Evolutionary conservation across 2,329 filamentous ascomycete genomes (phyloP).

Genomic region (Capronia epimyces): DNA sequence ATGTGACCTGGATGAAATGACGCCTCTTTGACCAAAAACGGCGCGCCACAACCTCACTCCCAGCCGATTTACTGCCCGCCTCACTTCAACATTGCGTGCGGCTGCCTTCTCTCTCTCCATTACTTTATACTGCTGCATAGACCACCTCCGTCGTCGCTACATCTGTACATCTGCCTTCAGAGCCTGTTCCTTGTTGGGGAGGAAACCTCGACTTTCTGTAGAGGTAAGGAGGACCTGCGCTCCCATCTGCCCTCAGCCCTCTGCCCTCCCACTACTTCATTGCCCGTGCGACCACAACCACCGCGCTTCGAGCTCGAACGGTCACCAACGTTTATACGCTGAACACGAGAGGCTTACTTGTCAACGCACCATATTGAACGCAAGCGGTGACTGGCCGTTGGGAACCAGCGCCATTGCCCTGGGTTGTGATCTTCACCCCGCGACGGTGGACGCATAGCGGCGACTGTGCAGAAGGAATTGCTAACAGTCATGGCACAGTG

Average conservation of each 20-base stretch:
- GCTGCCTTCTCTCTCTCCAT: neutral
- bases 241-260: neutral
- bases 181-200: neutral
- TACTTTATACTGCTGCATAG: neutral
- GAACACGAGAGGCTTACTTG: neutral
- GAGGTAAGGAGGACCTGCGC: neutral
- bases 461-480: neutral
- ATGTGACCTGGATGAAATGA: neutral
- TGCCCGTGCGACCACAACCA: neutral
- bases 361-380: neutral
- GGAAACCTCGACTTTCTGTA: neutral
- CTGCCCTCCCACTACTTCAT: neutral
- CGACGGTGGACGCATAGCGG: neutral
- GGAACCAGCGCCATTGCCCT: neutral
- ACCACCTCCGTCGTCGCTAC: neutral
- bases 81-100: constrained; percentile 1
- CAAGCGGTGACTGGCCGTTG: neutral
- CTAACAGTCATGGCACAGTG: neutral
- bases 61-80: neutral
- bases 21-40: neutral
- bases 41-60: neutral
- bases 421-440: neutral
- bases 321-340: neutral
- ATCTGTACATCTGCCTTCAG: too few relatives aligned
- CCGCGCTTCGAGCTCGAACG: neutral